Base-by-base conservation (phyloP, 2,329 filamentous ascomycete species). In the Pseudogymnoascus sp. region DNA sequence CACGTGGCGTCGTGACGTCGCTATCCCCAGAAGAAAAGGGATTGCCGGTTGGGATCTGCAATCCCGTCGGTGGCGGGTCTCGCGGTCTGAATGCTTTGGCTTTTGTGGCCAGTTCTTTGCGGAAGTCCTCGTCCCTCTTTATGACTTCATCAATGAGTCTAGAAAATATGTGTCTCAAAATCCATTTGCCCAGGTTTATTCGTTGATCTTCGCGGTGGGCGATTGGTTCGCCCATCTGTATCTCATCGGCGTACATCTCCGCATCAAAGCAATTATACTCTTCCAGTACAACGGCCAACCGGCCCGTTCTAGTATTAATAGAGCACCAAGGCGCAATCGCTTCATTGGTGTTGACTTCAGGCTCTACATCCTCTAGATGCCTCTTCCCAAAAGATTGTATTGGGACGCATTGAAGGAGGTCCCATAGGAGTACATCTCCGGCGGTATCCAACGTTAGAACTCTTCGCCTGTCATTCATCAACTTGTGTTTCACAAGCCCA, bases 201-300 rank as follows among this genome's bases (percentile, higher is more conserved):
- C 95, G 86, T 77, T 97, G 93, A 70, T 99, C 95, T 70, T 97
- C 93, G 64, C 89, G 82, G 72, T 96, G 96, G 11, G 93, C 88
- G 17, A 89, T 80, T n/a, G 84, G 79, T 66, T 91, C 87, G 10
- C 89, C 83, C 63, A 93, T 69, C 42, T 87, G 80, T 36, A 96
- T 78, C 76, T 97, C 93, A 73, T 99, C 95, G 0, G 92, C 93
- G 74, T 99, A 99, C 75, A 96, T 89, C 72, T 99, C 95, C 15
- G 93, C 95, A 76, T 99, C 95, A 70, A 99, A 99, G 74, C 93
- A 97, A 69, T 96, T 96, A 71, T 95, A 96, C 42, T 93, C 91
- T 72, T 99, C 95, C 17, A 99, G 76, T 17, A 96, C 88, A 2
- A 97, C 93, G 1, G 92, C 93, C 63, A 99, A 79, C 66, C 90